A percentile compares a stretch with the other conserved stretches of the same genome.
These are phyloP conservation scores for Boletellus deceptivus DNA, from an alignment of 1,284 basidiomycete species.

Conservation along the genomic window DNA sequence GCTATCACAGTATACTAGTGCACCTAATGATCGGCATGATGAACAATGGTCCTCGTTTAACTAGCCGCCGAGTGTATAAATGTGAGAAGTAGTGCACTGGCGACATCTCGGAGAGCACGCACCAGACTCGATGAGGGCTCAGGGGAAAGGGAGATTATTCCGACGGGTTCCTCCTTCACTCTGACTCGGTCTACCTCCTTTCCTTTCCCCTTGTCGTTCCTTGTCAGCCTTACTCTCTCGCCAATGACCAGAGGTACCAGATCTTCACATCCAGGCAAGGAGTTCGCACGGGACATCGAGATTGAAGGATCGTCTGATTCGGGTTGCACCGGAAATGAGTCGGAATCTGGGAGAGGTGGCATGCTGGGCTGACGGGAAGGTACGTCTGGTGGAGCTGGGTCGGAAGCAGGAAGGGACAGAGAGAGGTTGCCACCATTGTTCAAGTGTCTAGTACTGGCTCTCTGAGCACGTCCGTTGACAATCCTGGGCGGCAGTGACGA, in stretches of 20 bases:
- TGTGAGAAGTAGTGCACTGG: constrained; percentile 19
- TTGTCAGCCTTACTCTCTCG: constrained; percentile 36
- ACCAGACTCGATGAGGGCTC: constrained; percentile 46
- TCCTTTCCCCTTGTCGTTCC: constrained; percentile 60
- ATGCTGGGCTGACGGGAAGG: constrained; percentile 38
- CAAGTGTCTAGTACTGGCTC: constrained; percentile 69
- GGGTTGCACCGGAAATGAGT: constrained; percentile 42
- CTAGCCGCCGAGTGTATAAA: constrained; percentile 39
- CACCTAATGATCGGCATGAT: constrained; percentile 79
- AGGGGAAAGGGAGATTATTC: constrained; percentile 47
- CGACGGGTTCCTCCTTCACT: constrained; percentile 70
- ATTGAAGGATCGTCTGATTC: constrained; percentile 50
- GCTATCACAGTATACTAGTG: constrained; percentile 93
- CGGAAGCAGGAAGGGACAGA: constrained; percentile 36
- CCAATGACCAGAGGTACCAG: constrained; percentile 26
- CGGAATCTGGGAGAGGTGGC: constrained; percentile 39
- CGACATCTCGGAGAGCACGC: constrained; percentile 26
- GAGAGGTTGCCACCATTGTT: constrained; percentile 41
- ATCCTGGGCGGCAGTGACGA: constrained; percentile 37
- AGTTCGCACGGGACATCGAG: constrained; percentile 58
- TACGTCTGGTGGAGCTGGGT: constrained; percentile 36
- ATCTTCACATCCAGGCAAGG: constrained; percentile 50
- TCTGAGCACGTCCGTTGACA: constrained; percentile 65
- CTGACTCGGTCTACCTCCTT: constrained; percentile 58
- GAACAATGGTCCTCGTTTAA: constrained; percentile 95